Conservation (phyloP, 345 rosid species). For the Clausena lansium region DNA sequence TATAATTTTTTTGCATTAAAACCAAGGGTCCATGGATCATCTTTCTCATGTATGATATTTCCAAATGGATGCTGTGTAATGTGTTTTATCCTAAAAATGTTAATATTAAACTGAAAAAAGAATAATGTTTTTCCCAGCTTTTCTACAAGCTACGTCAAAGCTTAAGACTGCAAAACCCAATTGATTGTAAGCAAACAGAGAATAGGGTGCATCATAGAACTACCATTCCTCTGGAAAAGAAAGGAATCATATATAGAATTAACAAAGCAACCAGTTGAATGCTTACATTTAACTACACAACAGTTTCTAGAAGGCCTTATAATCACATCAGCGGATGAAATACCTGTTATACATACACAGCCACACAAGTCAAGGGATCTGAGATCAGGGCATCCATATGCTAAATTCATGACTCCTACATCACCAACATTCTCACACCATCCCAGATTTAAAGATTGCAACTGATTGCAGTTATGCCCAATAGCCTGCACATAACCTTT, state of each 20-base stretch:
- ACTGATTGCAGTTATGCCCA: slow-evolving; percentile 67
- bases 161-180: no score
- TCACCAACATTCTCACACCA: slow-evolving; percentile 96
- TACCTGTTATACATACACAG: slow-evolving; percentile 85
- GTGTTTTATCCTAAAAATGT: no score
- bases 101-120: neutral
- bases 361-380: slow-evolving; percentile 78
- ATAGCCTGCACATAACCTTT: slow-evolving; percentile 54
- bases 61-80: neutral
- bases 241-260: neutral
- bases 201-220: neutral
- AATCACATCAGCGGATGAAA: neutral
- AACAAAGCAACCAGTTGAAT: neutral
- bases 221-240: neutral
- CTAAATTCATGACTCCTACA: slow-evolving; percentile 79
- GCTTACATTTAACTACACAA: neutral
- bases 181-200: neutral
- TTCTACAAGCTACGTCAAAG: neutral
- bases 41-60: neutral
- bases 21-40: neutral
- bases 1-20: neutral
- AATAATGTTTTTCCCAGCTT: neutral
- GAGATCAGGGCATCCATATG: slow-evolving; percentile 88
- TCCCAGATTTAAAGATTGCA: slow-evolving; percentile 82
- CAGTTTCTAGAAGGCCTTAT: neutral